Percentiles rank a stretch among this genome's conserved stretches.
These are phyloP conservation scores for Pseudomicrostroma phylloplanum DNA, from an alignment of 1,284 basidiomycete species.

Conservation along the genomic window DNA sequence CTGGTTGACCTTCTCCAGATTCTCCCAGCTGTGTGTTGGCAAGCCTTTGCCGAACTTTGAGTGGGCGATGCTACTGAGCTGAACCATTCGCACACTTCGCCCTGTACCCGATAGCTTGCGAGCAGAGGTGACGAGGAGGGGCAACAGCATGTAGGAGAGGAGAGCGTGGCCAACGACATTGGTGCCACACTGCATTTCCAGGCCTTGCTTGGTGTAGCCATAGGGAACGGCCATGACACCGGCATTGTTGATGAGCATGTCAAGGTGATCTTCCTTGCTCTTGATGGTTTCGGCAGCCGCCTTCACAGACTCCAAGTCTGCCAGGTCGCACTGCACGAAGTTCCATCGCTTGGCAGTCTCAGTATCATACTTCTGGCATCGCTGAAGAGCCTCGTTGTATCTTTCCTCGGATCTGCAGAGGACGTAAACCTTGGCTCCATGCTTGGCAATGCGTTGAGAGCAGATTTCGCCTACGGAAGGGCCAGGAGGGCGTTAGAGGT, in stretches of 20 bases:
- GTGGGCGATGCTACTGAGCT: background rate
- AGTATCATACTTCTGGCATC: background rate
- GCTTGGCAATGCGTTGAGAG: too few relatives aligned
- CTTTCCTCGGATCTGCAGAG: background rate
- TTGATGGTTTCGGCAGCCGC: background rate
- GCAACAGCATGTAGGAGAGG: background rate
- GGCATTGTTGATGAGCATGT: slow-evolving; percentile 1
- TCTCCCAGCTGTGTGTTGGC: too few relatives aligned
- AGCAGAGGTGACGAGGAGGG: slow-evolving; percentile 1
- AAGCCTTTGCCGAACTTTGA: background rate
- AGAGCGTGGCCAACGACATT: background rate
- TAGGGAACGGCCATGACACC: background rate
- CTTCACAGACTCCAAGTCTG: background rate
- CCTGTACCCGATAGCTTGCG: background rate
- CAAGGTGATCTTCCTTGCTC: background rate
- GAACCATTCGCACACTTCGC: background rate
- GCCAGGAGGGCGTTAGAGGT: too few relatives aligned
- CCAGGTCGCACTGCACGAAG: background rate
- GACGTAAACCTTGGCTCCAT: slow-evolving; percentile 2
- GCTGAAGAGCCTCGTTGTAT: background rate
- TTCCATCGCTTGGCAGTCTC: background rate
- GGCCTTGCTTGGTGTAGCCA: background rate
- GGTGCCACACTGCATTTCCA: background rate
- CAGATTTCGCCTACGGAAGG: too few relatives aligned
- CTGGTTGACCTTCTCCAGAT: too few relatives aligned